These are phyloP conservation scores for Plicaturopsis crispa DNA, from an alignment of 768 basidiomycete species.

Conservation along the genomic window DNA sequence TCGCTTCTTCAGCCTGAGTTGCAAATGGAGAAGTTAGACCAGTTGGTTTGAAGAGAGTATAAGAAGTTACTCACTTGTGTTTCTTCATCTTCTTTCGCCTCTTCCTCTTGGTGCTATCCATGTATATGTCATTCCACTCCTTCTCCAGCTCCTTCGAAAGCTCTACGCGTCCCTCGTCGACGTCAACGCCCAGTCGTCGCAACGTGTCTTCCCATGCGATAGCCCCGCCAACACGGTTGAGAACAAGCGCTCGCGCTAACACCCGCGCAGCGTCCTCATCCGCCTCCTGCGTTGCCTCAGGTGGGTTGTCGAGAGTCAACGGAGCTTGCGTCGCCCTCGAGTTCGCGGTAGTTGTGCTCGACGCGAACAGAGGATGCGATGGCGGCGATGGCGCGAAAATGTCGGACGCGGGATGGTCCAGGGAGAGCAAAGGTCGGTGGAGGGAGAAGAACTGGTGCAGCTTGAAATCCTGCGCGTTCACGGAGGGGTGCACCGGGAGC, in stretches of 20 bases:
- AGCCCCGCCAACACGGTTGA: constrained; percentile 54
- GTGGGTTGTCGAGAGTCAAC: constrained; percentile 30
- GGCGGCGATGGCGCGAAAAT: constrained; percentile 35
- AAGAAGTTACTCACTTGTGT: constrained; percentile 65
- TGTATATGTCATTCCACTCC: constrained; percentile 56
- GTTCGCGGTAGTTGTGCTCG: constrained; percentile 18
- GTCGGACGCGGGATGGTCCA: constrained; percentile 51
- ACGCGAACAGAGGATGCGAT: constrained; percentile 9
- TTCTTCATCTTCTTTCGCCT: constrained; percentile 94
- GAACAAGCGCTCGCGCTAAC: constrained; percentile 66
- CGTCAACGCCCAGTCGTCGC: constrained; percentile 53
- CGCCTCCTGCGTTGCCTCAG: constrained; percentile 52
- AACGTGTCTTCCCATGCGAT: constrained; percentile 66
- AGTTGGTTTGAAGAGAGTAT: constrained; percentile 4
- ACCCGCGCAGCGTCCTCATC: constrained; percentile 78
- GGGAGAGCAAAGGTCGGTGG: constrained; percentile 69
- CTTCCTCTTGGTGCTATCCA: constrained; percentile 83
- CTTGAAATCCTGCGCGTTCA: constrained; percentile 65
- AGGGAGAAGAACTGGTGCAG: constrained; percentile 82
- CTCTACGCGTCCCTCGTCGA: constrained; percentile 41
- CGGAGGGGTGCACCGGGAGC: constrained; percentile 38
- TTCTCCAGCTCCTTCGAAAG: constrained; percentile 47
- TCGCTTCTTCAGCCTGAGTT: constrained; percentile 75
- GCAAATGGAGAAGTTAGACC: constrained; percentile 4
- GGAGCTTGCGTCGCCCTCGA: constrained; percentile 8